Conservation (phyloP, 2,329 filamentous ascomycete genomes). For the Venturia asperata region DNA sequence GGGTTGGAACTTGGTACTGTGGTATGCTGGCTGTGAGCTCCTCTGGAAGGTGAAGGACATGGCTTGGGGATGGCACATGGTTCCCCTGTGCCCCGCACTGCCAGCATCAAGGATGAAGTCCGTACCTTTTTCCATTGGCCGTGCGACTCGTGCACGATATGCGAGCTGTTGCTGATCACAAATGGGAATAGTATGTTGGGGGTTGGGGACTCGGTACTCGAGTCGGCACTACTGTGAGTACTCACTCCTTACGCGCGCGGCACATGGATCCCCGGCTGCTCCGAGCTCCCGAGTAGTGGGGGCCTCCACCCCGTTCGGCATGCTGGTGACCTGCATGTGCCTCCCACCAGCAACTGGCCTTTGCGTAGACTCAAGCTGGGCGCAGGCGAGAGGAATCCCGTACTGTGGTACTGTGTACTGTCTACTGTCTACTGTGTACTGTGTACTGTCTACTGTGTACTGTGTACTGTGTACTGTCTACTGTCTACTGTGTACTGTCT, state of each 20-base stretch:
- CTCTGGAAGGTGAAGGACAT: not conserved
- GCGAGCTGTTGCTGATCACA: not conserved
- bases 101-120: slow-evolving; percentile 11
- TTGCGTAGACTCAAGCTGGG: not conserved
- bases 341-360: not conserved
- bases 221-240: not conserved
- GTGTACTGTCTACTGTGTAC: too few species aligned
- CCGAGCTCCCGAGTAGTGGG: not conserved
- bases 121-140: not conserved
- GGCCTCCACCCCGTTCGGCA: not conserved
- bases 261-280: not conserved
- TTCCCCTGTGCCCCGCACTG: slow-evolving; percentile 3
- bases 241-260: too few species aligned
- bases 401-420: too few species aligned
- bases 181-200: too few species aligned
- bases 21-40: not conserved
- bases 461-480: too few species aligned
- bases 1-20: too few species aligned
- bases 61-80: not conserved
- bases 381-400: not conserved
- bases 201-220: too few species aligned
- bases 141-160: not conserved
- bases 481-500: too few species aligned
- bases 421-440: too few species aligned
- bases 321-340: slow-evolving; percentile 2